Percentiles rank a stretch among this genome's conserved stretches.
Evolutionary conservation across 208 protist species (phyloP).

Genomic region (Acanthamoeba lenticulata): DNA sequence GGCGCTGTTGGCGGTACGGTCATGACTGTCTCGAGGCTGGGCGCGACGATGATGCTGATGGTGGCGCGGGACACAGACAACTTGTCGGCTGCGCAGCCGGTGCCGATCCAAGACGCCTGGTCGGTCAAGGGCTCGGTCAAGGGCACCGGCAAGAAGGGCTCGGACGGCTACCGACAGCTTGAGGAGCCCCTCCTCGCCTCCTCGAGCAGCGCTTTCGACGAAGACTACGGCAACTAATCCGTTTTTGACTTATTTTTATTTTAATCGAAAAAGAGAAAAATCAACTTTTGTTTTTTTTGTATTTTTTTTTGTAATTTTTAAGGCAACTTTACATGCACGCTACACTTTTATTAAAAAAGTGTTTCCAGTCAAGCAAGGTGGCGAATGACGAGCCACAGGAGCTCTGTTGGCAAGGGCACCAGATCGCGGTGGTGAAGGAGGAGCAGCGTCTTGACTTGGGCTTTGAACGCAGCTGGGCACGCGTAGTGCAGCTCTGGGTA

Average conservation of each 20-base stretch:
- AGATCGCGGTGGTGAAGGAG: not conserved
- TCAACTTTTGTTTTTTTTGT: no score
- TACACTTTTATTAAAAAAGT: no score
- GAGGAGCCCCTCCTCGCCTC: not conserved
- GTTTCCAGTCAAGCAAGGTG: not conserved
- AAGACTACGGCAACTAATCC: not conserved
- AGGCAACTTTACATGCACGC: no score
- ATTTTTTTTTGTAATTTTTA: no score
- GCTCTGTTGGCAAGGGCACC: not conserved
- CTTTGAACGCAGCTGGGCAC: not conserved
- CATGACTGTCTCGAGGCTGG: not conserved
- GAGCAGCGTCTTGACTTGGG: not conserved
- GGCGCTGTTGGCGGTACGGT: not conserved
- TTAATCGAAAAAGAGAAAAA: no score
- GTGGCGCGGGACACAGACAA: not conserved
- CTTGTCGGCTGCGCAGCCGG: not conserved
- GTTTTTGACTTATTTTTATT: no score
- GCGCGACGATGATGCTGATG: no score
- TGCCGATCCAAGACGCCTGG: not conserved
- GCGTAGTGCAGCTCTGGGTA: not conserved
- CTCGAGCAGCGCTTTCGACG: not conserved
- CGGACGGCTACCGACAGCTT: not conserved
- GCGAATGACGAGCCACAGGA: not conserved
- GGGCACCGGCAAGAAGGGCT: not conserved
- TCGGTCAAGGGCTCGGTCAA: not conserved